A percentile compares a stretch with the other conserved stretches of the same genome.
Evolutionary conservation across 495 filamentous ascomycete species (phyloP).

Genomic region (Paragyromitra xinjiangensis): DNA sequence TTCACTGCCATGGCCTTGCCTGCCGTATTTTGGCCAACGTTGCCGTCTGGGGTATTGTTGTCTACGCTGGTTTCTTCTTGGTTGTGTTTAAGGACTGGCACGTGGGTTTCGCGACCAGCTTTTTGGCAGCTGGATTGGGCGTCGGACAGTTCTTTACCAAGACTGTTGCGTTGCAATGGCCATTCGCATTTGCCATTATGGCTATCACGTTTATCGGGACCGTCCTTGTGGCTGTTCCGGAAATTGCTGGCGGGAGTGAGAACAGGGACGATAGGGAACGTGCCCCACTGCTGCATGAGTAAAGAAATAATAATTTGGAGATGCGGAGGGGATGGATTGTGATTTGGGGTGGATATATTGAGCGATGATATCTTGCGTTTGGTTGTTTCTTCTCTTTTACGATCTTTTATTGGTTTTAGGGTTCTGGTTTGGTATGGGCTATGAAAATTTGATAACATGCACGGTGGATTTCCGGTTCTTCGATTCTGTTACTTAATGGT

Average conservation of each 20-base stretch:
- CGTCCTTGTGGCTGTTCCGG: slow-evolving; percentile 69
- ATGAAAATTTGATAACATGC: slow-evolving; percentile 1
- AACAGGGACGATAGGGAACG: slow-evolving; percentile 58
- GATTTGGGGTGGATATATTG: neutral
- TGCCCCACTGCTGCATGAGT: slow-evolving; percentile 61
- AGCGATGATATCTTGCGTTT: neutral
- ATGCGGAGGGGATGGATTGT: neutral
- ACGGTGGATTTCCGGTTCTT: neutral
- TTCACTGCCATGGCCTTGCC: slow-evolving; percentile 67
- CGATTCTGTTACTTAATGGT: neutral
- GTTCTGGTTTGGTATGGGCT: neutral
- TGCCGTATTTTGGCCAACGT: slow-evolving; percentile 83
- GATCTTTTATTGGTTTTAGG: neutral
- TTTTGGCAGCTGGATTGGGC: slow-evolving; percentile 77
- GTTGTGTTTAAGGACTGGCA: slow-evolving; percentile 78
- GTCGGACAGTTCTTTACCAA: slow-evolving; percentile 77
- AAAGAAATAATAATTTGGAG: neutral
- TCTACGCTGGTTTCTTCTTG: slow-evolving; percentile 77
- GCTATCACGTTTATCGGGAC: slow-evolving; percentile 73
- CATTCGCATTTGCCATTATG: slow-evolving; percentile 87
- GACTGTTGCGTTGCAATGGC: slow-evolving; percentile 83
- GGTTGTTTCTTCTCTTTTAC: neutral
- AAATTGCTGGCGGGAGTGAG: slow-evolving; percentile 52
- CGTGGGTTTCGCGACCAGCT: slow-evolving; percentile 78
- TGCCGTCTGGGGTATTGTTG: slow-evolving; percentile 82